Conservation (phyloP, 257 asterid genomes). For the Thymus mandschuricus region DNA sequence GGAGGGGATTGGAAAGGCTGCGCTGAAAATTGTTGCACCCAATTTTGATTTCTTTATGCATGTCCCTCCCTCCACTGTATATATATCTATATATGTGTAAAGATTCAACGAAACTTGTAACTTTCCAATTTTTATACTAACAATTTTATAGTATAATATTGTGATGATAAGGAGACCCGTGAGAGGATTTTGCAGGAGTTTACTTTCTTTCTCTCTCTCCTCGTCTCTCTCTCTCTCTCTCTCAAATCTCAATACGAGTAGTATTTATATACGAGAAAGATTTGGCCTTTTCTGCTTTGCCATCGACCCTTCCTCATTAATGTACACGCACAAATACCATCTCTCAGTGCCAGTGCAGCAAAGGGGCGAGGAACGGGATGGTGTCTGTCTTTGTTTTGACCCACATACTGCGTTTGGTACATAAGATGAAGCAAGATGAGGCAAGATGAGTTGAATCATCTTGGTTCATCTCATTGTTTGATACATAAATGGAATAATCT, state of each 20-base stretch:
- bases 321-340: background rate
- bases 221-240: background rate
- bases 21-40: background rate
- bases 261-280: background rate
- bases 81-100: background rate
- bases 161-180: background rate
- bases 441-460: too few species aligned
- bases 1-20: slow-evolving; percentile 6
- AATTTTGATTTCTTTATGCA: slow-evolving; percentile 20
- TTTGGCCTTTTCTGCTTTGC: background rate
- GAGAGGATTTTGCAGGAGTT: background rate
- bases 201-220: background rate
- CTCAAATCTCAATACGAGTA: slow-evolving; percentile 3
- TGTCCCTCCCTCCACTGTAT: background rate
- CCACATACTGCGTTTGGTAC: too few species aligned
- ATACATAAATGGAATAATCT: too few species aligned
- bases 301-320: background rate
- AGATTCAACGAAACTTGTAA: background rate
- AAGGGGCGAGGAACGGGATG: too few species aligned
- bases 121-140: too few species aligned
- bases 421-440: too few species aligned
- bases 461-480: too few species aligned
- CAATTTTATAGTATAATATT: too few species aligned
- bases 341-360: too few species aligned
- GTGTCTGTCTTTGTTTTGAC: too few species aligned